Evolutionary conservation across 495 filamentous ascomycete genomes (phyloP).

Genomic region (Talaromyces thailandensis): DNA sequence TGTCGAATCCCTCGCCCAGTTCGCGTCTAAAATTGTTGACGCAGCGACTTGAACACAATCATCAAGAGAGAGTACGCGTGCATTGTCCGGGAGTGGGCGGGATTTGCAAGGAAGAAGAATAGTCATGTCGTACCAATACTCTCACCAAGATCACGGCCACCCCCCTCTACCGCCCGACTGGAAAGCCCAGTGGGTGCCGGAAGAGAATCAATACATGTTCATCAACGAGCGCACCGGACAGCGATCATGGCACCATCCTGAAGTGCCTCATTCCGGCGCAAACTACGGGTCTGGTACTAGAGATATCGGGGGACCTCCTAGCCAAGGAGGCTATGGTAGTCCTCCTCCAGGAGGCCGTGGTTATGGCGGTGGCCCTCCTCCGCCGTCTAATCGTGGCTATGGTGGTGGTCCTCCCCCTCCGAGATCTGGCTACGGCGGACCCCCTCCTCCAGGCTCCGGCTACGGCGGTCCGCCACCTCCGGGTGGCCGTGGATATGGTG

Average conservation of each 20-base stretch:
- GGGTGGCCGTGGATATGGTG: not conserved
- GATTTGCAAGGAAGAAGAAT: not conserved
- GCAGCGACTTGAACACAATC: not conserved
- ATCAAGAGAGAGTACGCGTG: not conserved
- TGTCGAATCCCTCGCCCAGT: not conserved
- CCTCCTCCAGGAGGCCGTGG: constrained; percentile 1
- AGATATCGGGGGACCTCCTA: not conserved
- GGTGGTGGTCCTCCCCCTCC: not conserved
- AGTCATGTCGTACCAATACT: constrained; percentile 7
- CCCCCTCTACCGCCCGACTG: constrained; percentile 4
- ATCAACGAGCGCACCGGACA: constrained; percentile 6
- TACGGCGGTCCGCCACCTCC: not conserved
- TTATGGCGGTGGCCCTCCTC: not conserved
- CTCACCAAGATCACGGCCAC: constrained; percentile 7
- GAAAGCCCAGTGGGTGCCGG: constrained; percentile 3
- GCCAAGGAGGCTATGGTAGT: not conserved
- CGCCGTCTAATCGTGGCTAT: not conserved
- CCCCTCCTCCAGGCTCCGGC: not conserved
- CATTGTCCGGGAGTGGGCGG: not conserved
- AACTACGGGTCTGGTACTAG: not conserved
- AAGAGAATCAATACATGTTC: constrained; percentile 4
- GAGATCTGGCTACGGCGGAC: not conserved
- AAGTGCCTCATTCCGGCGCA: not conserved
- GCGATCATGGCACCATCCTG: constrained; percentile 4
- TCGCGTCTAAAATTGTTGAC: not conserved